Evolutionary conservation across 768 basidiomycete genomes (phyloP).

Genomic region (Lactarius sanguifluus): DNA sequence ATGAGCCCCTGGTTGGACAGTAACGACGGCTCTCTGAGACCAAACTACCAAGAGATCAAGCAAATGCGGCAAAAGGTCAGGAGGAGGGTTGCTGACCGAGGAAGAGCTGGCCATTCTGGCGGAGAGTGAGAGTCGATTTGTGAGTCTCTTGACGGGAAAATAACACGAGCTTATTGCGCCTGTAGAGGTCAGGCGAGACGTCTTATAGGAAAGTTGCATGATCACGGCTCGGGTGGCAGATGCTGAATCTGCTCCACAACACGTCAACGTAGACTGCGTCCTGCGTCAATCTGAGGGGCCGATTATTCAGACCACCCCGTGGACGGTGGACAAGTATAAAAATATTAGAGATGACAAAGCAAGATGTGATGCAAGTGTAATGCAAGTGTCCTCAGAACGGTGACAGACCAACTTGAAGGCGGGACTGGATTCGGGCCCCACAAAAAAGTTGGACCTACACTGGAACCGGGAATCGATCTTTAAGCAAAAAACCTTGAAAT

Average conservation of each 20-base stretch:
- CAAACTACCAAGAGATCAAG: conserved; percentile 18
- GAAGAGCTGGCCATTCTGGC: conserved; percentile 20
- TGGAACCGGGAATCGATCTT: too few species aligned
- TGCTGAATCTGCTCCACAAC: neutral
- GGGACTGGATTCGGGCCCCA: too few species aligned
- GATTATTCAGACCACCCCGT: too few species aligned
- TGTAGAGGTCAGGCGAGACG: neutral
- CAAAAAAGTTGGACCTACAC: too few species aligned
- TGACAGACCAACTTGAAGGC: too few species aligned
- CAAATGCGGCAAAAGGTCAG: neutral
- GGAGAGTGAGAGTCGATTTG: neutral
- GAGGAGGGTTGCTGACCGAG: conserved; percentile 7
- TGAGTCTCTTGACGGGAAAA: neutral
- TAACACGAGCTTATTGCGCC: conserved; percentile 1
- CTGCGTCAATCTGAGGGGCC: too few species aligned
- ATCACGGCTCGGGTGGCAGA: neutral
- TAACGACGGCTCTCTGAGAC: conserved; percentile 71
- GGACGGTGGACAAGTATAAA: too few species aligned
- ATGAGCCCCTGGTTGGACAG: conserved; percentile 77
- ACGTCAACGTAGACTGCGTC: neutral
- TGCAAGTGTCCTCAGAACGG: too few species aligned
- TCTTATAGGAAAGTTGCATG: conserved; percentile 15
- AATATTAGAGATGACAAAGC: too few species aligned
- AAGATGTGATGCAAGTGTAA: too few species aligned
- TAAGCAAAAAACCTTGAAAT: too few species aligned